A percentile compares a stretch with the other conserved stretches of the same genome.
phyloP scores from a whole-genome alignment of 306 rosid species.

The Sphenostylis stenocarpa region DNA sequence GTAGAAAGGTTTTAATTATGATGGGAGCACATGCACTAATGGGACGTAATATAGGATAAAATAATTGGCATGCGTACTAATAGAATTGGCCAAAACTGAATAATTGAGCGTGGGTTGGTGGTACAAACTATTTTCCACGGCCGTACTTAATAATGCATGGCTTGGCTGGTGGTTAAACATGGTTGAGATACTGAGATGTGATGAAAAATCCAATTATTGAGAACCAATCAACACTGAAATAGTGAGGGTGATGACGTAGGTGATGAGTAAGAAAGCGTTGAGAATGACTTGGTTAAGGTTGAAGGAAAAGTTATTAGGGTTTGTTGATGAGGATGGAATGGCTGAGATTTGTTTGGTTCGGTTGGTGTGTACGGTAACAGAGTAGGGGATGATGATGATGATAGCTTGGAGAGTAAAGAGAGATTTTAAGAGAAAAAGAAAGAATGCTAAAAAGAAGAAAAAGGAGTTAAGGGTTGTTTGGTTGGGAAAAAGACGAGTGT shows the following conservation, averaged over 20 bases:
- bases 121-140: not conserved
- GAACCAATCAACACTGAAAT: not conserved
- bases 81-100: not conserved
- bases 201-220: conserved; percentile 25
- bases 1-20: not conserved
- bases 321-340: conserved; percentile 6
- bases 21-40: conserved; percentile 4
- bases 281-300: not conserved
- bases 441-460: not conserved
- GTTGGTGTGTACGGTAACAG: not conserved
- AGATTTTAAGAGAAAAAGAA: not conserved
- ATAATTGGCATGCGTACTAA: not conserved
- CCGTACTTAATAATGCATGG: conserved; percentile 34
- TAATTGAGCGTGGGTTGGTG: conserved; percentile 27
- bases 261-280: not conserved
- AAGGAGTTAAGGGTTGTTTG: conserved; percentile 22
- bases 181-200: conserved; percentile 17
- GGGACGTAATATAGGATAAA: not conserved
- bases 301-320: not conserved
- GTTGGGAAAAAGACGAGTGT: conserved; percentile 30
- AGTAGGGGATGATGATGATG: not conserved
- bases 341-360: not conserved
- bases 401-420: not conserved
- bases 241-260: not conserved
- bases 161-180: conserved; percentile 28